A percentile compares a stretch with the other conserved stretches of the same genome.
These are phyloP conservation scores for Hippophae gyantsensis DNA, from an alignment of 306 rosid genomes.

Conservation along the genomic window DNA sequence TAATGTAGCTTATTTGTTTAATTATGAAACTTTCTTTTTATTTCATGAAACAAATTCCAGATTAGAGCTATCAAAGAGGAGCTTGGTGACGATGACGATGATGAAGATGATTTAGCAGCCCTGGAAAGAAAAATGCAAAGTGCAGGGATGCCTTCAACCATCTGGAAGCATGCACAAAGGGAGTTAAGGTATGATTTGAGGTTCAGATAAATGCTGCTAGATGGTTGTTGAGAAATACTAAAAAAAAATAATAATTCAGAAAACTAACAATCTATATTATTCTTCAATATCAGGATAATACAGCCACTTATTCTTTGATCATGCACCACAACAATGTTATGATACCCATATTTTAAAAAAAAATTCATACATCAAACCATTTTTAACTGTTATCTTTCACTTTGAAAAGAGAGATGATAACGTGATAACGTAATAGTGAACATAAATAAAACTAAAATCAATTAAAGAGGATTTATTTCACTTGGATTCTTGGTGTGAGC, in stretches of 20 bases:
- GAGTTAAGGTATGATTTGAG: constrained; percentile 59
- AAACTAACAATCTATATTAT: background rate
- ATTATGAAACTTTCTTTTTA: constrained; percentile 12
- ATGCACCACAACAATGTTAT: no score
- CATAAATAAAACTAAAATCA: no score
- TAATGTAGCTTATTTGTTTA: background rate
- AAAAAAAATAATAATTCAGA: background rate
- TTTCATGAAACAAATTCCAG: constrained; percentile 36
- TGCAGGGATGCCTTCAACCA: constrained; percentile 90
- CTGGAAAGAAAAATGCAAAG: constrained; percentile 95
- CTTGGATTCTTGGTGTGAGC: no score
- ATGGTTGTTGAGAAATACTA: no score
- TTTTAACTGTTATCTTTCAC: no score
- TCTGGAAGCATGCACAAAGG: constrained; percentile 90
- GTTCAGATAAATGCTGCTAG: no score
- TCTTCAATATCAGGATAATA: background rate
- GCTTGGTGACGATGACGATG: constrained; percentile 96
- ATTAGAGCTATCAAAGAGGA: constrained; percentile 99
- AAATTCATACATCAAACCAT: no score
- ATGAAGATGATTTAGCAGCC: constrained; percentile 83
- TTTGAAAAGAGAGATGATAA: no score
- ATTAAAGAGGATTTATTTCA: no score
- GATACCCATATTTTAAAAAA: no score
- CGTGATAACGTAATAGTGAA: no score
- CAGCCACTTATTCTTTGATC: no score